phyloP scores from a whole-genome alignment of 108 stramenopile genomes.

The Pseudonitzschia pungens region DNA sequence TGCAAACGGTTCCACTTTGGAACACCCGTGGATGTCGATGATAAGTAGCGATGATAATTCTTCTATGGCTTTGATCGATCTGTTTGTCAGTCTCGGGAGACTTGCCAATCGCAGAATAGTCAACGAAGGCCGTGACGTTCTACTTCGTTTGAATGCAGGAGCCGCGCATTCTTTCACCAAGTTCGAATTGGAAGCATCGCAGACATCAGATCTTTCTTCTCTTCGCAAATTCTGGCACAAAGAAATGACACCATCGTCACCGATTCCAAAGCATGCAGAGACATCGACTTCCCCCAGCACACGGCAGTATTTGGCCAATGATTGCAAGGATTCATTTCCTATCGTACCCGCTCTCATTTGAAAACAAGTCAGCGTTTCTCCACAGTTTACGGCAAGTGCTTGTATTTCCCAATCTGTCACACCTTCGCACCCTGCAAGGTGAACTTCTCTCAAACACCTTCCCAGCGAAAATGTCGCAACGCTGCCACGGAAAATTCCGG shows the following conservation, averaged over 20 bases:
- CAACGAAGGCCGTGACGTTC: conserved; percentile 3
- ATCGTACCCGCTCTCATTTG: conserved; percentile 33
- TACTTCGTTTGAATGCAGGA: conserved; percentile 5
- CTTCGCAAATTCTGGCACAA: conserved; percentile 22
- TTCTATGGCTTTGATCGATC: conserved; percentile 13
- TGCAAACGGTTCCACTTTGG: conserved; percentile 8
- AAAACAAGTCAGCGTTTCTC: conserved; percentile 30
- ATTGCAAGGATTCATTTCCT: conserved; percentile 23
- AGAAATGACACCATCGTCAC: conserved; percentile 27
- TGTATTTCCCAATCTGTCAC: conserved; percentile 32
- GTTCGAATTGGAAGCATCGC: no score
- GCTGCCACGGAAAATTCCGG: conserved; percentile 14
- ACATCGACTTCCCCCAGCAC: conserved; percentile 29
- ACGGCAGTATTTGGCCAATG: conserved; percentile 28
- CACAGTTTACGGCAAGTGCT: conserved; percentile 31
- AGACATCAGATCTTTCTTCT: background rate
- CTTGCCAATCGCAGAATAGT: conserved; percentile 3
- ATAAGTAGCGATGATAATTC: conserved; percentile 20
- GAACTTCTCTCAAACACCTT: conserved; percentile 32
- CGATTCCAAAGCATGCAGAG: conserved; percentile 36
- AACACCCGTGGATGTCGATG: conserved; percentile 23
- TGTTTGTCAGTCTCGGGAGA: conserved; percentile 25
- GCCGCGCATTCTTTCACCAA: background rate
- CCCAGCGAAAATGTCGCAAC: conserved; percentile 33
- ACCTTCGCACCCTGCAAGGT: conserved; percentile 33